A percentile compares a stretch with the other conserved stretches of the same genome.
Conservation (phyloP, 805 yeast genomes). For the Debaryomyces tyrocola region DNA sequence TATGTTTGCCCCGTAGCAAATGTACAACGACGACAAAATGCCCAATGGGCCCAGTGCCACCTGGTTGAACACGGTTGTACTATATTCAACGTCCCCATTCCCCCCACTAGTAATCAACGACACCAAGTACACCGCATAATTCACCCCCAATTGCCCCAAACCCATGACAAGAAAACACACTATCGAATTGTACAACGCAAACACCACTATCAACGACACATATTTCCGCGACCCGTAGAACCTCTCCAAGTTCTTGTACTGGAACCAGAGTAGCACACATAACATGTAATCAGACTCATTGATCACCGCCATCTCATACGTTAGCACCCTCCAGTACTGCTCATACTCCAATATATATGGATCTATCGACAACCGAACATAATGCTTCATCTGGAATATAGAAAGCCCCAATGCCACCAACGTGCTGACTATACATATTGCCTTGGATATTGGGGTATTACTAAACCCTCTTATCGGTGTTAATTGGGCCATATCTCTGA, state of each 20-base stretch:
- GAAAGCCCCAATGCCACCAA: slow-evolving; percentile 42
- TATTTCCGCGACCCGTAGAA: slow-evolving; percentile 57
- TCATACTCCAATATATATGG: slow-evolving; percentile 56
- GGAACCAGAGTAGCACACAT: slow-evolving; percentile 46
- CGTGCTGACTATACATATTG: slow-evolving; percentile 34
- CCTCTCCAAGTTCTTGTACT: slow-evolving; percentile 57
- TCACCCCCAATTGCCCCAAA: slow-evolving; percentile 37
- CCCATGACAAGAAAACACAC: slow-evolving; percentile 38
- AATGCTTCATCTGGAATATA: slow-evolving; percentile 43
- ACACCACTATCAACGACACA: slow-evolving; percentile 43
- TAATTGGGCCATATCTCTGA: slow-evolving; percentile 28
- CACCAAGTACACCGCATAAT: slow-evolving; percentile 10
- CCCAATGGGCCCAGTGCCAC: slow-evolving; percentile 43
- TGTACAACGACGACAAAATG: slow-evolving; percentile 36
- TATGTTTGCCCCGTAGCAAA: slow-evolving; percentile 35
- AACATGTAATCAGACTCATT: slow-evolving; percentile 60
- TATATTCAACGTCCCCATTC: slow-evolving; percentile 12
- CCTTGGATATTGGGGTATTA: slow-evolving; percentile 45
- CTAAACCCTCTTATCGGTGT: slow-evolving; percentile 44
- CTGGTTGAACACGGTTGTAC: slow-evolving; percentile 31
- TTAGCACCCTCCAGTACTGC: slow-evolving; percentile 57
- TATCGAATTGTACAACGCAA: slow-evolving; percentile 49
- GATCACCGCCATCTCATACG: slow-evolving; percentile 52
- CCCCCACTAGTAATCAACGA: slow-evolving; percentile 10
- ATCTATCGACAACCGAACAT: slow-evolving; percentile 42